phyloP scores from a whole-genome alignment of 2,329 filamentous ascomycete genomes.

The Annulohypoxylon truncatum region DNA sequence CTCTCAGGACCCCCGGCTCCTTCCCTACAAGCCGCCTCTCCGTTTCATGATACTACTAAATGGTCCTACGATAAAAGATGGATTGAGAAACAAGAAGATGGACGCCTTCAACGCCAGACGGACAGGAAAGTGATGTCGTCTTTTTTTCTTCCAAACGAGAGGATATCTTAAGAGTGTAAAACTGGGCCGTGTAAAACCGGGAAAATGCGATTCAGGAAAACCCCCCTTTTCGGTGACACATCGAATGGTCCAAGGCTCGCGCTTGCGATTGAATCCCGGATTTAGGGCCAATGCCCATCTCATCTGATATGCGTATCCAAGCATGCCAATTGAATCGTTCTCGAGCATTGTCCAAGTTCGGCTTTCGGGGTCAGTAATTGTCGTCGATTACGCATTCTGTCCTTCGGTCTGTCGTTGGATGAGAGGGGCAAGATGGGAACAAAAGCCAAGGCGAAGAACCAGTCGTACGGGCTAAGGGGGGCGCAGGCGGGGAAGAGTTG shows the following conservation, averaged over 20 bases:
- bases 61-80: constrained; percentile 30
- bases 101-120: constrained; percentile 43
- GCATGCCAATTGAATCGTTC: constrained; percentile 6
- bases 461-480: constrained; percentile 21
- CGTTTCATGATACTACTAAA: constrained; percentile 31
- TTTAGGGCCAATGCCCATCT: neutral
- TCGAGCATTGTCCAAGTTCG: constrained; percentile 27
- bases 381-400: constrained; percentile 19
- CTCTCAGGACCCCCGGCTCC: constrained; percentile 1
- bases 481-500: constrained; percentile 11
- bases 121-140: constrained; percentile 33
- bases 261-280: constrained; percentile 12
- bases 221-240: constrained; percentile 2
- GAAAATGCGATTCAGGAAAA: constrained; percentile 23
- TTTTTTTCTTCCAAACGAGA: constrained; percentile 39
- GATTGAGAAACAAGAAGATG: constrained; percentile 27
- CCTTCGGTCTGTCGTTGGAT: neutral
- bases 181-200: constrained; percentile 28
- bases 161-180: constrained; percentile 39
- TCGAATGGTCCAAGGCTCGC: constrained; percentile 12
- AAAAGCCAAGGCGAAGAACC: constrained; percentile 25
- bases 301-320: constrained; percentile 28
- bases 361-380: constrained; percentile 9
- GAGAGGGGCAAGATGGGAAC: constrained; percentile 12
- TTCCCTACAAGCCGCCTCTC: constrained; percentile 14